These are phyloP conservation scores for Xylaria venustula DNA, from an alignment of 495 filamentous ascomycete species.

Conservation along the genomic window DNA sequence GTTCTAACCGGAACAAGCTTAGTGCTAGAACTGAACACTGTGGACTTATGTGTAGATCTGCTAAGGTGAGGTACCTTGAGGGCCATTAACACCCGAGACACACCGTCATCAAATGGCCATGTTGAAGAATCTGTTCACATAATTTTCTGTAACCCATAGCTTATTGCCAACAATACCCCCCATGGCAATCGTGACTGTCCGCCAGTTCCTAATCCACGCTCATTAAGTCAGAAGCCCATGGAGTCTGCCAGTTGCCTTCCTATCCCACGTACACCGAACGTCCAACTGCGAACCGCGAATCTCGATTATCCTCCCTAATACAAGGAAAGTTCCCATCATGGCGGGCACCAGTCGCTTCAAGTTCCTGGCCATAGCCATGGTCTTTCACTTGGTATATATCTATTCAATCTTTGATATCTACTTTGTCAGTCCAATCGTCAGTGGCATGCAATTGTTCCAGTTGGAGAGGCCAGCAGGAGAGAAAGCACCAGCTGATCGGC, in stretches of 20 bases:
- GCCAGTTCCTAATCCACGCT: background rate
- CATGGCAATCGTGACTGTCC: background rate
- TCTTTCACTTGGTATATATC: constrained; percentile 94
- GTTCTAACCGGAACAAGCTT: background rate
- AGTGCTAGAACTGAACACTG: constrained; percentile 5
- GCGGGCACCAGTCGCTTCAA: constrained; percentile 77
- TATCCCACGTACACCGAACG: background rate
- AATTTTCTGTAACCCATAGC: background rate
- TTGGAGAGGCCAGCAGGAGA: constrained; percentile 59
- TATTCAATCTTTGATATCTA: constrained; percentile 99
- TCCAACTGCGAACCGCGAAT: background rate
- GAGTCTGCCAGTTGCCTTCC: background rate
- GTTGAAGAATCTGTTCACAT: background rate
- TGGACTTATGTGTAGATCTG: background rate
- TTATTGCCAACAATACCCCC: background rate
- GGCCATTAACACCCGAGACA: constrained; percentile 1
- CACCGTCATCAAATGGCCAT: background rate
- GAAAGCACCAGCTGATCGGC: constrained; percentile 81
- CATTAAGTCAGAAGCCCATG: background rate
- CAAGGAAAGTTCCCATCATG: constrained; percentile 47
- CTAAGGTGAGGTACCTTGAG: constrained; percentile 4
- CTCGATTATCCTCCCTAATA: background rate
- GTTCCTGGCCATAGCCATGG: constrained; percentile 86
- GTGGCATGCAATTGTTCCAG: constrained; percentile 82
- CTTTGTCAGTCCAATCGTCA: constrained; percentile 96